A percentile compares a stretch with the other conserved stretches of the same genome.
phyloP scores from a whole-genome alignment of 2,329 filamentous ascomycete species.

The Ophiostoma triangulosporum region DNA sequence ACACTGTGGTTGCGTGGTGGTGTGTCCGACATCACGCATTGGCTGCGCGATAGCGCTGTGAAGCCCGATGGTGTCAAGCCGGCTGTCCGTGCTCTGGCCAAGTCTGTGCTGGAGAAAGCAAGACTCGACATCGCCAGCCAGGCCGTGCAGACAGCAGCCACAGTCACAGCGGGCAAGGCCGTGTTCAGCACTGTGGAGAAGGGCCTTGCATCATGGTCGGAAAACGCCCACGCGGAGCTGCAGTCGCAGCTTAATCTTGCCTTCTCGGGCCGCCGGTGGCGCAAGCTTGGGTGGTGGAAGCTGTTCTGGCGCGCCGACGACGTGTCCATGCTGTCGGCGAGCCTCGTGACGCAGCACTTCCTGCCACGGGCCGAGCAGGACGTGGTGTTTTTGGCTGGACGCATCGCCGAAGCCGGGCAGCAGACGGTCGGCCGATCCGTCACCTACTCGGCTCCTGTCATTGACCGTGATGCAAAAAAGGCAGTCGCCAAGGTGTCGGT shows the following conservation, averaged over 20 bases:
- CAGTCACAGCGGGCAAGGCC: constrained; percentile 15
- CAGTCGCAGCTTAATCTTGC: constrained; percentile 66
- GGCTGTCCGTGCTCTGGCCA: constrained; percentile 51
- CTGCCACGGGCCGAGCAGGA: constrained; percentile 65
- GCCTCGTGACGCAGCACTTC: constrained; percentile 66
- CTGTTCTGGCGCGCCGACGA: constrained; percentile 92
- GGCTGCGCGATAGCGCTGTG: constrained; percentile 43
- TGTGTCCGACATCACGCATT: constrained; percentile 48
- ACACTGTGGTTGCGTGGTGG: constrained; percentile 62
- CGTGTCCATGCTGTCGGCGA: constrained; percentile 67
- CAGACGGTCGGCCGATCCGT: constrained; percentile 1
- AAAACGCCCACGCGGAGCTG: constrained; percentile 69
- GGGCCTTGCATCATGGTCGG: constrained; percentile 58
- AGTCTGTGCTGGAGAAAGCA: constrained; percentile 44
- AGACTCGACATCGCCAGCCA: constrained; percentile 26
- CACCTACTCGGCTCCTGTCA: constrained; percentile 17
- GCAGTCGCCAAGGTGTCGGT: not conserved
- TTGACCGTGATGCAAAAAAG: constrained; percentile 1
- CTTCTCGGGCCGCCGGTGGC: constrained; percentile 65
- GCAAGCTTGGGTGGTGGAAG: constrained; percentile 81
- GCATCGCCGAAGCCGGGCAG: constrained; percentile 23
- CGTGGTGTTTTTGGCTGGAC: constrained; percentile 70
- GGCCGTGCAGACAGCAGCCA: not conserved
- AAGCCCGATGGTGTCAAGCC: constrained; percentile 41
- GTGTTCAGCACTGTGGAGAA: constrained; percentile 37